Base-by-base conservation (phyloP, 768 basidiomycete species). In the Rhodotorula taiwanensis region DNA sequence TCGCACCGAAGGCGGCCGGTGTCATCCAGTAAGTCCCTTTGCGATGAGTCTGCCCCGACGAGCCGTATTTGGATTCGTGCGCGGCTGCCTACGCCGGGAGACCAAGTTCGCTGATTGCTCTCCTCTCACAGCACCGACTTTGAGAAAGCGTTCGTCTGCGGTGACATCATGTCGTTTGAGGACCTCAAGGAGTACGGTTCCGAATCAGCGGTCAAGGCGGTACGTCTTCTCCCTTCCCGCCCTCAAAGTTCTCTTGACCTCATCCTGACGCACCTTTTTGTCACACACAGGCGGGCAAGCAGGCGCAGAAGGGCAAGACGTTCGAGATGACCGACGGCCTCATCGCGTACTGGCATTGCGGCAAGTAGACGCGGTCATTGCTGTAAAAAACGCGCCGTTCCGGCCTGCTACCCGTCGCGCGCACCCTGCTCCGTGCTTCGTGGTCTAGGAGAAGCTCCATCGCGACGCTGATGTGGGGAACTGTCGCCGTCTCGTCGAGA, bases 101-200 rank as follows among this genome's bases (percentile, higher is more conserved):
- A n/a, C n/a, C n/a, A n/a, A n/a, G n/a, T n/a, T 5, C 25, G 21
- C 27, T 6, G n/a, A n/a, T n/a, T n/a, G n/a, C n/a, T n/a, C n/a
- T 5, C 7, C 25, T 3, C 10, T 2, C 36, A 4, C 64, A 89
- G 88, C 80, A 86, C 89, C 55, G 93, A 97, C 77, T 97, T 98
- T 74, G 91, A 97, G 79, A 89, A 94, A 77, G 93, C 95, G 78
- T 95, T 95, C 71, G 87, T 97, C 28, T 95, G 91, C 67, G 92
- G 91, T 76, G 94, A 97, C 77, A 94, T 98, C 75, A 94, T 97
- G 91, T 74, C 84, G 1, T 95, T 85, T 72, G 84, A 85, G 0
- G 95, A 97, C 76, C 79, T 99, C 64, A 86, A 86, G 72, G 91
- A 95, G 76, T 80, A 92, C 70, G 93, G 92, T 16, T 87, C 86